A percentile compares a stretch with the other conserved stretches of the same genome.
phyloP scores from a whole-genome alignment of 768 basidiomycete species.

The Tremella mesenterica region DNA sequence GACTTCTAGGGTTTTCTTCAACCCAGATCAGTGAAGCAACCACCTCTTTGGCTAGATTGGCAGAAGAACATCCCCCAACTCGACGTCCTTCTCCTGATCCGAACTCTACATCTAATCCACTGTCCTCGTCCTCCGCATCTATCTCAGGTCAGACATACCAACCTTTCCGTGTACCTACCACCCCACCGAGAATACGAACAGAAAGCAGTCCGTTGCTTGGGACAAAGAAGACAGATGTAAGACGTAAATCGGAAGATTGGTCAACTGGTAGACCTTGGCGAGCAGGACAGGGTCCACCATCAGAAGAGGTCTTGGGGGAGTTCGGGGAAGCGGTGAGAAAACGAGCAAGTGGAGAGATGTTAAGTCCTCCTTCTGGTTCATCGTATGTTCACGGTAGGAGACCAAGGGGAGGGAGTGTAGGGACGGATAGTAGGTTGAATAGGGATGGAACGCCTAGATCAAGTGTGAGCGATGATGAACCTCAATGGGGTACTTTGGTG shows the following conservation, averaged over 20 bases:
- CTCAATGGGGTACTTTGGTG: conserved; percentile 31
- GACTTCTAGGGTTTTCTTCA: conserved; percentile 22
- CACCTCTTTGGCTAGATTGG: conserved; percentile 20
- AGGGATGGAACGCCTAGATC: conserved; percentile 1
- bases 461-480: conserved; percentile 9
- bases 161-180: neutral
- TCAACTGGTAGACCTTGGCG: conserved; percentile 22
- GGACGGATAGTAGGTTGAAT: conserved; percentile 27
- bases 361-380: conserved; percentile 3
- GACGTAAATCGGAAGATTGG: conserved; percentile 35
- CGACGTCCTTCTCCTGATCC: neutral
- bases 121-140: too few species aligned
- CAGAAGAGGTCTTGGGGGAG: conserved; percentile 30
- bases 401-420: conserved; percentile 27
- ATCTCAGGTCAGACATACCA: neutral
- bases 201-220: neutral
- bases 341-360: conserved; percentile 25
- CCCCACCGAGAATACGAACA: neutral
- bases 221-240: neutral
- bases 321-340: conserved; percentile 33
- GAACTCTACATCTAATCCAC: neutral
- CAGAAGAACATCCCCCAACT: conserved; percentile 18
- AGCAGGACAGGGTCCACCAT: conserved; percentile 32
- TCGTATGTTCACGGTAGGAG: conserved; percentile 7
- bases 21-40: conserved; percentile 23